Base-by-base conservation (phyloP, 2,329 filamentous ascomycete species). In the Exophiala xenobiotica region DNA sequence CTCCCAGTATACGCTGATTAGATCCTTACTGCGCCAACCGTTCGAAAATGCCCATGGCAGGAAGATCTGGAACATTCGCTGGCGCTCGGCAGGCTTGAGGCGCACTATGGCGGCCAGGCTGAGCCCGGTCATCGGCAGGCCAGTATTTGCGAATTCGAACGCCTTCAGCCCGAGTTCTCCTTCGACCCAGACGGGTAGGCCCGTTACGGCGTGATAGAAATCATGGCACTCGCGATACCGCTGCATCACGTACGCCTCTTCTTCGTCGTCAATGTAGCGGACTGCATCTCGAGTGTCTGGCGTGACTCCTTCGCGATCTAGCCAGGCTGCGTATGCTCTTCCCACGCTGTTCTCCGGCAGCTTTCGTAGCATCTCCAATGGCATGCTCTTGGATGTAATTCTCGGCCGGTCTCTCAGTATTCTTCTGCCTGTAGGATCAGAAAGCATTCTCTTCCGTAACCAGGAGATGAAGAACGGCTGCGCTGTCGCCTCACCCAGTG, bases 1-100 rank as follows among this genome's bases (percentile, higher is more conserved):
- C 72, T 99, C 93, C 93, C 93, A 99, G 67, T 96, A 99, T 1
- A 99, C 85, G 69, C 96, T 96, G 60, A 99, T 91, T 26, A 97
- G 76, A 65, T 95, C 88, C 63, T 87, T 82, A 41, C 83, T 80
- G 49, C 80, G 74, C 58, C 90, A 69, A 11, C 93, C 93, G 68
- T 95, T 97, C 47, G 81, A 75, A 38, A 96, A 70, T 27, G 93
- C 93, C 93, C 93, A 99, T 1, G 93, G 93, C 46, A 92, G 74
- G 70, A 96, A 95, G 1, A 83, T 83, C 4, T 73, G 70, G 47
- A 74, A 86, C 65, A 97, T 93, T 50, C 86, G 72, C 63, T 77
- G 71, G 67, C 81, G 74, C 63, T 87, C 83, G 11, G 74, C 76
- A 23, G 76, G 75, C 67, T 87, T 88, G 65, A 88, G 67, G 27